Base-by-base conservation (phyloP, 176 grass and related monocot species). In the Avena eriantha region DNA sequence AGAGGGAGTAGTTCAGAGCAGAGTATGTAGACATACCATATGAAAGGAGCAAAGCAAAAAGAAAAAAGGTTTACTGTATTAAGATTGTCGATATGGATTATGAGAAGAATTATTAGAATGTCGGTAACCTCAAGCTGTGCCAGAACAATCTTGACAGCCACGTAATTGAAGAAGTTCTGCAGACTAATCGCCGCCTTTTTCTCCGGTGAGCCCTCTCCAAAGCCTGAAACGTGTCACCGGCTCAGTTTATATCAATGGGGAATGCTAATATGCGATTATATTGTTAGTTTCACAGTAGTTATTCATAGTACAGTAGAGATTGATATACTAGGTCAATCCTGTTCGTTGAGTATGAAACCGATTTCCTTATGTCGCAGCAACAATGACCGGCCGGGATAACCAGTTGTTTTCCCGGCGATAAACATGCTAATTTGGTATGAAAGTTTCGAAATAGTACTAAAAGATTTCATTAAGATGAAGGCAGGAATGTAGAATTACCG, bases 101-200 rank as follows among this genome's bases (percentile, higher is more conserved):
- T 3, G 41, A 74, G 4, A 45, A 41, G 7, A n/a, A 85, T 45
- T 47, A 85, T 56, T 47, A 73, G 14, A 90, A 73, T 0, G 35
- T 23, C 56, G 10, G 56, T 34, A 65, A 98, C 95, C 95, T 98
- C 81, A 66, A 98, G 91, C 56, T 98, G 96, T 3, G 96, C 83
- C 18, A 95, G 89, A 41, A 98, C 93, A 83, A 95, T 76, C 81
- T 69, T 94, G 46, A 95, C 93, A 17, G 93, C 96, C 22, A 93
- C 21, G 73, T 94, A 95, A 64, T 92, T 98, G 79, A 98, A 98
- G 91, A 95, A 98, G 84, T 98, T 59, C 46, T 92, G 91, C 18
- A 98, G 96, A 29, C 79, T 92, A 3, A 21, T 90, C 0, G 93
- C 93, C 3, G 93, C 91, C 81, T 98, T 95, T 48, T 76, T 85